These are phyloP conservation scores for Cladophialophora exuberans DNA, from an alignment of 2,329 filamentous ascomycete species.

Conservation along the genomic window DNA sequence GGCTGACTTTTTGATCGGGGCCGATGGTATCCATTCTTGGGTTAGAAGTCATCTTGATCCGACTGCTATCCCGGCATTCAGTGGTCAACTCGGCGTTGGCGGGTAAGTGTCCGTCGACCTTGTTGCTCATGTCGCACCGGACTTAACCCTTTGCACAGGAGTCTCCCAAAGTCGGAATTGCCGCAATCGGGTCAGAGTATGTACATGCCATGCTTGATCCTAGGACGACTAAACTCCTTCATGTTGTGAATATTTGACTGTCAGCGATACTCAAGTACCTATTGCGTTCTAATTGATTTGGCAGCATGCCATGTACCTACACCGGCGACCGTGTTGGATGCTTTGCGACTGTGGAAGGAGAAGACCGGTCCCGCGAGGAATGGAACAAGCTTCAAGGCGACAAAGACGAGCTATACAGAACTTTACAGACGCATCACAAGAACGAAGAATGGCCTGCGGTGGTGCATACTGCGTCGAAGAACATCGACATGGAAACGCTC, in stretches of 20 bases:
- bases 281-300: not conserved
- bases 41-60: conserved; percentile 24
- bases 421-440: conserved; percentile 18
- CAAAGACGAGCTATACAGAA: conserved; percentile 21
- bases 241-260: no score
- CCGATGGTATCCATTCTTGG: conserved; percentile 36
- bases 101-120: no score
- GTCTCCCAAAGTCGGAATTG: conserved; percentile 11
- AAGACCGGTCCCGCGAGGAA: conserved; percentile 27
- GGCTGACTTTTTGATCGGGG: conserved; percentile 34
- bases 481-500: conserved; percentile 21
- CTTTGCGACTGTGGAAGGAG: conserved; percentile 25
- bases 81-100: conserved; percentile 29
- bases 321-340: conserved; percentile 14
- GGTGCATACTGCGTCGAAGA: conserved; percentile 21
- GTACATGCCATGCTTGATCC: conserved; percentile 27
- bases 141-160: no score
- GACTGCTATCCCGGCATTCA: conserved; percentile 22
- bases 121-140: no score
- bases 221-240: conserved; percentile 28
- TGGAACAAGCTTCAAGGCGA: conserved; percentile 27
- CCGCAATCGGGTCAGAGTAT: not conserved
- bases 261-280: not conserved
- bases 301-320: conserved; percentile 18
- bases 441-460: conserved; percentile 23